Conservation (phyloP, 495 filamentous ascomycete genomes). For the Niebla homalea region DNA sequence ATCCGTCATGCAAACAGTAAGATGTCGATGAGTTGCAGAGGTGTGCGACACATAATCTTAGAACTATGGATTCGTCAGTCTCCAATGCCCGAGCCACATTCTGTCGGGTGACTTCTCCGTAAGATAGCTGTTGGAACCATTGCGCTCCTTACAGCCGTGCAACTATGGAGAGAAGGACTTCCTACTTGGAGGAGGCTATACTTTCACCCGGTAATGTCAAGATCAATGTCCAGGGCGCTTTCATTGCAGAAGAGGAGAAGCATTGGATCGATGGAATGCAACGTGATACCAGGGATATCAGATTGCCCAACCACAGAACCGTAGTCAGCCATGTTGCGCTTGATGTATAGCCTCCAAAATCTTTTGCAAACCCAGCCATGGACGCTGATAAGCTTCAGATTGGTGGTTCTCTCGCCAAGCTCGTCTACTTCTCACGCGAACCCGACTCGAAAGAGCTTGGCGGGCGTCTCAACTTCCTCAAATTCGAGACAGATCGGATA, state of each 20-base stretch:
- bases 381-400: constrained; percentile 48
- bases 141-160: neutral
- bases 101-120: too few relatives aligned
- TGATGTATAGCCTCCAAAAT: constrained; percentile 50
- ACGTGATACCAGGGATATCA: constrained; percentile 79
- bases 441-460: constrained; percentile 63
- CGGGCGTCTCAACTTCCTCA: constrained; percentile 85
- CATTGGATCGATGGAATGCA: constrained; percentile 45
- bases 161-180: constrained; percentile 22
- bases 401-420: constrained; percentile 84
- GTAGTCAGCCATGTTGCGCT: constrained; percentile 92
- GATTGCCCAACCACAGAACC: constrained; percentile 86
- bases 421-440: constrained; percentile 94
- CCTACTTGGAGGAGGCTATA: constrained; percentile 60
- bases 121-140: too few relatives aligned
- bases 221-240: constrained; percentile 92
- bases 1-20: too few relatives aligned
- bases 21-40: too few relatives aligned
- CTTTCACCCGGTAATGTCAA: constrained; percentile 71
- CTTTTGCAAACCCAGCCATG: constrained; percentile 22
- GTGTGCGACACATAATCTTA: too few relatives aligned
- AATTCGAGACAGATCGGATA: constrained; percentile 88
- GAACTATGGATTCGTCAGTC: too few relatives aligned
- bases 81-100: too few relatives aligned
- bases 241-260: constrained; percentile 75